phyloP scores from a whole-genome alignment of 768 basidiomycete species.

The Kwoniella newhampshirensis region DNA sequence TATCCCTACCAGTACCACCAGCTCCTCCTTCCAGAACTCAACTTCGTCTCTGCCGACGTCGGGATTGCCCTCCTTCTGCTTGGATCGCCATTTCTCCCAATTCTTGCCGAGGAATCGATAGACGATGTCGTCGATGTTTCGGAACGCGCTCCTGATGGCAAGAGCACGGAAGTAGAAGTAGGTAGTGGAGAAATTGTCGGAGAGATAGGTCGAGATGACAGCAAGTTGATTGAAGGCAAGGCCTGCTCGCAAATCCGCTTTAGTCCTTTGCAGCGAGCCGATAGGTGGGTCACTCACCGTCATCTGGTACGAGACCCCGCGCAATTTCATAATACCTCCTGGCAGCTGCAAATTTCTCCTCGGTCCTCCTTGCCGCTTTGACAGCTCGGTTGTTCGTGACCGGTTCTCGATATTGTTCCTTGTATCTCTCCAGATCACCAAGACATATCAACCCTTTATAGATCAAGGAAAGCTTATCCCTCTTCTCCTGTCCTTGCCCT shows the following conservation, averaged over 20 bases:
- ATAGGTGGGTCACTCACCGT: too few species aligned
- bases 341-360: constrained; percentile 59
- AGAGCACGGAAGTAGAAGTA: constrained; percentile 89
- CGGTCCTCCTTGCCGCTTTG: constrained; percentile 30
- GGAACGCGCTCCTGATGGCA: constrained; percentile 80
- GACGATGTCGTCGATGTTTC: constrained; percentile 82
- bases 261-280: too few species aligned
- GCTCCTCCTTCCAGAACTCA: constrained; percentile 68
- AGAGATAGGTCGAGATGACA: constrained; percentile 79
- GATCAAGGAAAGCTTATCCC: constrained; percentile 68
- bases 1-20: constrained; percentile 74
- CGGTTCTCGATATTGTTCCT: constrained; percentile 70
- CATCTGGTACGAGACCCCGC: constrained; percentile 72
- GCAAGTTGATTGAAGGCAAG: constrained; percentile 96
- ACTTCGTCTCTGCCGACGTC: constrained; percentile 48
- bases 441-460: constrained; percentile 87
- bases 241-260: too few species aligned
- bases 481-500: constrained; percentile 56
- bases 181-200: constrained; percentile 75
- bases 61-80: constrained; percentile 9
- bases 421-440: constrained; percentile 91
- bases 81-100: constrained; percentile 58
- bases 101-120: constrained; percentile 68
- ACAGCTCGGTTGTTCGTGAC: constrained; percentile 13
- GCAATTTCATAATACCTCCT: constrained; percentile 75